Evolutionary conservation across 2,329 filamentous ascomycete genomes (phyloP).

Genomic region (Hymenoscyphus scutula): DNA sequence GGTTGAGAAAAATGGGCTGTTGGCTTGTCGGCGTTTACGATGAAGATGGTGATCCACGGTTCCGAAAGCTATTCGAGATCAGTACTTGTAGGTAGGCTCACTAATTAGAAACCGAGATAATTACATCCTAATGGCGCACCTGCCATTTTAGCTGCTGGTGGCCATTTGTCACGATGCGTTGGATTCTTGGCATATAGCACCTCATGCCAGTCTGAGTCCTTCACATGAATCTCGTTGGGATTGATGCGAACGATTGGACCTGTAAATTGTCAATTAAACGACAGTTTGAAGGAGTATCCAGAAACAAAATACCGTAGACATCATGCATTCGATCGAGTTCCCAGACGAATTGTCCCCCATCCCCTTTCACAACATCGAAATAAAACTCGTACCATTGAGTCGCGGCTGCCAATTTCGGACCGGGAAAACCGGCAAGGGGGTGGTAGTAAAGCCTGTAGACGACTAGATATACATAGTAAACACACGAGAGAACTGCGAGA

Average conservation of each 20-base stretch:
- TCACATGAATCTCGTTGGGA: constrained; percentile 15
- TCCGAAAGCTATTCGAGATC: constrained; percentile 14
- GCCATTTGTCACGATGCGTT: constrained; percentile 17
- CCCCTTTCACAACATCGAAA: constrained; percentile 21
- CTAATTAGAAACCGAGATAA: background rate
- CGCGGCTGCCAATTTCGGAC: constrained; percentile 35
- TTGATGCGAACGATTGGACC: constrained; percentile 16
- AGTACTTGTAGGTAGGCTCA: background rate
- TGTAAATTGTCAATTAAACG: background rate
- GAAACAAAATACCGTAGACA: constrained; percentile 24
- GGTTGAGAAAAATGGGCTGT: constrained; percentile 31
- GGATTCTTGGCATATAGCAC: constrained; percentile 16
- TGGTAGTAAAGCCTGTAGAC: constrained; percentile 34
- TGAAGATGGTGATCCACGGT: constrained; percentile 28
- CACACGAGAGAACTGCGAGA: background rate
- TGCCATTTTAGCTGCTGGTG: constrained; percentile 18
- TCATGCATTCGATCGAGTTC: constrained; percentile 30
- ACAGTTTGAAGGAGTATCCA: background rate
- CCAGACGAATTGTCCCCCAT: constrained; percentile 15
- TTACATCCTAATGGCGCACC: constrained; percentile 12
- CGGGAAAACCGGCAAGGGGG: constrained; percentile 34
- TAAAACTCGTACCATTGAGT: constrained; percentile 31
- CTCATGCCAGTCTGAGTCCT: constrained; percentile 13
- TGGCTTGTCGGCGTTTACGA: constrained; percentile 23
- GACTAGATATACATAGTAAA: background rate